Conservation (phyloP, 2,329 filamentous ascomycete genomes). For the Fusarium foetens region DNA sequence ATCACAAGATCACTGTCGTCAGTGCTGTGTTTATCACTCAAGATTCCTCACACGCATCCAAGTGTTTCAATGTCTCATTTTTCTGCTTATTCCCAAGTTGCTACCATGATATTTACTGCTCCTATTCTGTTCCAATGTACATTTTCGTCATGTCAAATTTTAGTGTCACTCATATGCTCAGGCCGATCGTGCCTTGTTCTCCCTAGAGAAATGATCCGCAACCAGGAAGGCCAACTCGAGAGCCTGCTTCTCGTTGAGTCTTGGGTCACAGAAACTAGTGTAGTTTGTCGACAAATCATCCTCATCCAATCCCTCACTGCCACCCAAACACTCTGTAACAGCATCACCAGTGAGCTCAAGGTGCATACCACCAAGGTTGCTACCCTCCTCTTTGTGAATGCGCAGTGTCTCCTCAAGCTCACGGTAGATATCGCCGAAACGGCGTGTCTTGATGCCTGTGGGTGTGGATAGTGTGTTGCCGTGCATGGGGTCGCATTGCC, state of each 20-base stretch:
- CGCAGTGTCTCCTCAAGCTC: conserved; percentile 85
- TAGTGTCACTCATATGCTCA: background rate
- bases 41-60: background rate
- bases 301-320: conserved; percentile 86
- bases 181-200: conserved; percentile 35
- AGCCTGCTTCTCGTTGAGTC: conserved; percentile 97
- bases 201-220: conserved; percentile 76
- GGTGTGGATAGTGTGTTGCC: conserved; percentile 78
- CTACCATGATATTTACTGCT: background rate
- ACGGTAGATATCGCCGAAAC: conserved; percentile 88
- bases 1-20: background rate
- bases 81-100: background rate
- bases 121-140: background rate
- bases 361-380: conserved; percentile 92
- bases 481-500: conserved; percentile 99
- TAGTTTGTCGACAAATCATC: conserved; percentile 91
- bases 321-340: conserved; percentile 95
- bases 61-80: background rate
- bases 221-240: conserved; percentile 94
- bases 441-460: conserved; percentile 87
- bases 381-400: conserved; percentile 85
- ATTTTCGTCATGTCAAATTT: background rate
- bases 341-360: conserved; percentile 95
- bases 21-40: background rate
- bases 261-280: conserved; percentile 94